Conservation (phyloP, 208 protist species). For the Wallacemonas sp. region DNA sequence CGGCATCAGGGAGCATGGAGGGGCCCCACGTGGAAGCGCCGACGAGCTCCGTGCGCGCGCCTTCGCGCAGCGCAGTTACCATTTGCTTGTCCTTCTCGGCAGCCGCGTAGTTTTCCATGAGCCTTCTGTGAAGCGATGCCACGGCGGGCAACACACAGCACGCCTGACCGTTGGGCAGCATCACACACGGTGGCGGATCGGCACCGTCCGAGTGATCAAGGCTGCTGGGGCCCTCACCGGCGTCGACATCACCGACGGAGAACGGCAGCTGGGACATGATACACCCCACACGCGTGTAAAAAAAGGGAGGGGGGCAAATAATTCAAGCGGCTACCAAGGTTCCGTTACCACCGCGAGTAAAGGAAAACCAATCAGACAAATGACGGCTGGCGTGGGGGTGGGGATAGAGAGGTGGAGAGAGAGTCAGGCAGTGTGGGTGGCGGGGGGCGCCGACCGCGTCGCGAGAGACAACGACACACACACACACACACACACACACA, state of each 20-base stretch:
- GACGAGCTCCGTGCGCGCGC: neutral
- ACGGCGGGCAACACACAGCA: neutral
- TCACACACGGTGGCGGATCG: neutral
- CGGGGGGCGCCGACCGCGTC: too few species aligned
- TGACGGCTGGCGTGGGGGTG: too few species aligned
- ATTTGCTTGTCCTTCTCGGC: neutral
- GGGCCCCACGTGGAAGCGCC: neutral
- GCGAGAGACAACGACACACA: neutral
- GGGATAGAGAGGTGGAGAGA: too few species aligned
- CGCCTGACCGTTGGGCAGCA: neutral
- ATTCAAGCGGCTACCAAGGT: too few species aligned
- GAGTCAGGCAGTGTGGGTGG: too few species aligned
- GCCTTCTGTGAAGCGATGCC: neutral
- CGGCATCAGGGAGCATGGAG: too few species aligned
- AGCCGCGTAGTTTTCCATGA: neutral
- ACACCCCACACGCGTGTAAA: too few species aligned
- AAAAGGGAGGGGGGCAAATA: too few species aligned
- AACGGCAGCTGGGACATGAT: too few species aligned
- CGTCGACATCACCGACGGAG: too few species aligned
- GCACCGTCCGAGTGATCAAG: neutral
- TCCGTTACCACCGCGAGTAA: too few species aligned
- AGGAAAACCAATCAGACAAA: too few species aligned
- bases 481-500: conserved; percentile 3
- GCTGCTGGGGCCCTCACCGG: neutral
- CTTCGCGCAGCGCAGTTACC: neutral